Conservation (phyloP, 257 asterid species). For the Solanum dulcamara region DNA sequence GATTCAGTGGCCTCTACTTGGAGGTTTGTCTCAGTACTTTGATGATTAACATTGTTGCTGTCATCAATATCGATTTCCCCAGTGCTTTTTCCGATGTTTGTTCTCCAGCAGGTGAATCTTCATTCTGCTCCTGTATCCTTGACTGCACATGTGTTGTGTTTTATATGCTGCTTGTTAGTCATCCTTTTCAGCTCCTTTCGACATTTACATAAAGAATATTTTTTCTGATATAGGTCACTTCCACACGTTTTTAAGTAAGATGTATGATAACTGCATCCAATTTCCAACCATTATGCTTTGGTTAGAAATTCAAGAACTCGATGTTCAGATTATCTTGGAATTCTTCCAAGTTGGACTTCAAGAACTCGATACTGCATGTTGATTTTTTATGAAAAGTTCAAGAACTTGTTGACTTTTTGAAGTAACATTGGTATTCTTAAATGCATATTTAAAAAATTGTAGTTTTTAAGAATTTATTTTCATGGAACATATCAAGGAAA, state of each 20-base stretch:
- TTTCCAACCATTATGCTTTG: constrained; percentile 9
- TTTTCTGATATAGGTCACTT: neutral
- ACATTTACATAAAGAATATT: constrained; percentile 16
- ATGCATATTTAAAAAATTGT: no score
- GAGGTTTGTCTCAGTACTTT: constrained; percentile 2
- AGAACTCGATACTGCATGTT: no score
- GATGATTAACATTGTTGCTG: constrained; percentile 8
- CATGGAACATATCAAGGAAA: neutral
- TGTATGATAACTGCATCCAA: neutral
- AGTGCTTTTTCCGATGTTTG: neutral
- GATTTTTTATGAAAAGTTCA: neutral
- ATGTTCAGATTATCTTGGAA: no score
- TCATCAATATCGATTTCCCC: neutral
- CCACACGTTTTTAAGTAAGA: neutral
- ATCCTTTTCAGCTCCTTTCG: constrained; percentile 5
- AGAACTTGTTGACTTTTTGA: no score
- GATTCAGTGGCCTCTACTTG: constrained; percentile 12
- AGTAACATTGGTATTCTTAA: no score
- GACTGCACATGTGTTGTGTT: neutral
- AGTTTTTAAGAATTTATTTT: neutral
- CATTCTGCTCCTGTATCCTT: constrained; percentile 1
- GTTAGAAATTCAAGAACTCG: no score
- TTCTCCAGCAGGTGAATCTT: neutral
- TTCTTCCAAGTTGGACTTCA: no score
- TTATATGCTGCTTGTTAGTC: constrained; percentile 1